Evolutionary conservation across 2,329 filamentous ascomycete genomes (phyloP).

Genomic region (Monosporascus cannonballus): DNA sequence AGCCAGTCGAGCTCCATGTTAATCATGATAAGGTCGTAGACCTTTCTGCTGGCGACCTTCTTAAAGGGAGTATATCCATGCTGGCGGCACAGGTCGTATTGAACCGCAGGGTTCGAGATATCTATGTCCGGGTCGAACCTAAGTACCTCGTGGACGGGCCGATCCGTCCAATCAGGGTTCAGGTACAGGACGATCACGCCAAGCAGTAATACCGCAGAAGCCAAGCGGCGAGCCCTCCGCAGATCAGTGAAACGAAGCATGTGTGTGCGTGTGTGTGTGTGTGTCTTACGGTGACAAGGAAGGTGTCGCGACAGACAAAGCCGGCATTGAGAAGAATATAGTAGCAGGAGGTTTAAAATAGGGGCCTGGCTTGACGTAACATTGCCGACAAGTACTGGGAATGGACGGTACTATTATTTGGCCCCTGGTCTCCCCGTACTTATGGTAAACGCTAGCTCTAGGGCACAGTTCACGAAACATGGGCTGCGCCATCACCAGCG

Average conservation of each 20-base stretch:
- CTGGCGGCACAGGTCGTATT: slow-evolving; percentile 25
- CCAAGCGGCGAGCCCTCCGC: slow-evolving; percentile 15
- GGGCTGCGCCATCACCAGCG: no score
- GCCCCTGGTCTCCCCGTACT: no score
- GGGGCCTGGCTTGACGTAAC: no score
- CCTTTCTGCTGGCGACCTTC: slow-evolving; percentile 34
- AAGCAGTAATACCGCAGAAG: slow-evolving; percentile 8
- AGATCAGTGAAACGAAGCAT: slow-evolving; percentile 10
- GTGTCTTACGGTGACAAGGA: neutral
- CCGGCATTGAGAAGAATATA: neutral
- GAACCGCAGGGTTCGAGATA: slow-evolving; percentile 12
- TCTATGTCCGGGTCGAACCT: slow-evolving; percentile 18
- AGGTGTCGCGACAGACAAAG: neutral
- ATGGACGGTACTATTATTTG: no score
- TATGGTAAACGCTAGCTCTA: no score
- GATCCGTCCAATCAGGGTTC: slow-evolving; percentile 24
- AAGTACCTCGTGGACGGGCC: slow-evolving; percentile 19
- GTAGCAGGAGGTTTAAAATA: no score
- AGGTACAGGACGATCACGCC: slow-evolving; percentile 21
- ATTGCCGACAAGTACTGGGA: no score
- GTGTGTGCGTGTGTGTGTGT: neutral
- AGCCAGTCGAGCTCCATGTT: slow-evolving; percentile 61
- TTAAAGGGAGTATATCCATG: slow-evolving; percentile 33
- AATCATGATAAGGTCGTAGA: slow-evolving; percentile 58
- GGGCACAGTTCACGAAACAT: no score